These are phyloP conservation scores for Neocallimastix lanati DNA, from an alignment of 192 early-diverging fungal species.

Conservation along the genomic window DNA sequence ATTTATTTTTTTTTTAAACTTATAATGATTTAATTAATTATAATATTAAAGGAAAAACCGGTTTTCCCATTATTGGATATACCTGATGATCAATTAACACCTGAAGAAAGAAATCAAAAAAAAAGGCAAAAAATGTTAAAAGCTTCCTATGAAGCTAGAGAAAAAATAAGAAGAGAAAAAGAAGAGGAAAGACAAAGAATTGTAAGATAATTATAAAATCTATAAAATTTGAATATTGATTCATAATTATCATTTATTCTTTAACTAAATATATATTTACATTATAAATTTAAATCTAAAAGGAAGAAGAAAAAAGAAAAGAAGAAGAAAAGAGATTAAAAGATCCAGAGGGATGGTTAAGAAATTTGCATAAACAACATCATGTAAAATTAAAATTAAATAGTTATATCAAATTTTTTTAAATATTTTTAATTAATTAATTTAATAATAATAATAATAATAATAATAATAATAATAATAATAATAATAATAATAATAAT, in stretches of 20 bases:
- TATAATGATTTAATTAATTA: no score
- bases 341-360: slow-evolving; percentile 56
- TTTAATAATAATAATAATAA: no score
- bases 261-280: no score
- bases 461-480: no score
- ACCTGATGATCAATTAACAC: slow-evolving; percentile 61
- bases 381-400: slow-evolving; percentile 20
- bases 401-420: no score
- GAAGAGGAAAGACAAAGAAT: slow-evolving; percentile 44
- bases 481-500: no score
- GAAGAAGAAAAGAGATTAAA: slow-evolving; percentile 53
- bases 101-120: slow-evolving; percentile 65
- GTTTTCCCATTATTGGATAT: slow-evolving; percentile 53
- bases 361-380: neutral
- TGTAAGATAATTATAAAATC: no score
- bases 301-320: slow-evolving; percentile 7
- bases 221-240: no score
- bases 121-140: slow-evolving; percentile 62
- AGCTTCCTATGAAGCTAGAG: slow-evolving; percentile 55
- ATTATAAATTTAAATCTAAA: slow-evolving; percentile 1
- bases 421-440: no score
- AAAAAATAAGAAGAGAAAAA: slow-evolving; percentile 50
- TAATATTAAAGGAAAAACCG: slow-evolving; percentile 39
- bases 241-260: no score
- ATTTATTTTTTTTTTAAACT: no score